phyloP scores from a whole-genome alignment of 192 early-diverging fungal species.

The Coemansia reversa region DNA sequence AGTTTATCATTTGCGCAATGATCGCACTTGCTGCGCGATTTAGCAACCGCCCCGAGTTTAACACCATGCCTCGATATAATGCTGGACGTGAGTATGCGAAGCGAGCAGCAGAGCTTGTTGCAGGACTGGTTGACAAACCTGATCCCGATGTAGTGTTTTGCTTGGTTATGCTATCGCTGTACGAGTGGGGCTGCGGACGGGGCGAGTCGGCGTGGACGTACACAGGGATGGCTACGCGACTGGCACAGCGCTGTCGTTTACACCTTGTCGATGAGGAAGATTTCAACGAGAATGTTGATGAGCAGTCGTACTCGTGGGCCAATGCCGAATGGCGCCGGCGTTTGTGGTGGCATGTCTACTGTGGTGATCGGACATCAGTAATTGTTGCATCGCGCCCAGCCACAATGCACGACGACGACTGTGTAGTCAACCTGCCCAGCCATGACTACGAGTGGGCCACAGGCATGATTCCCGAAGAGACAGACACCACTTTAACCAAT shows the following conservation, averaged over 20 bases:
- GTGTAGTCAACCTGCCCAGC: constrained; percentile 42
- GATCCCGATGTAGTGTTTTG: constrained; percentile 51
- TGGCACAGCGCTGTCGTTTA: constrained; percentile 51
- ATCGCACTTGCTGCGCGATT: constrained; percentile 46
- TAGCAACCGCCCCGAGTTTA: constrained; percentile 50
- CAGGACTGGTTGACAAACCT: constrained; percentile 45
- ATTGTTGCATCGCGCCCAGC: constrained; percentile 53
- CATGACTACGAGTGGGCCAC: constrained; percentile 52
- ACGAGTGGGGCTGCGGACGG: constrained; percentile 55
- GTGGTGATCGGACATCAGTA: constrained; percentile 49
- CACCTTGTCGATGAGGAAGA: constrained; percentile 54
- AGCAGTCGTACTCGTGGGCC: constrained; percentile 31
- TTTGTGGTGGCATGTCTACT: constrained; percentile 52
- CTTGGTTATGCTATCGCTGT: constrained; percentile 48
- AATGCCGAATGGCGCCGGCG: constrained; percentile 51
- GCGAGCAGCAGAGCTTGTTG: constrained; percentile 48
- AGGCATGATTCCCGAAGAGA: constrained; percentile 24
- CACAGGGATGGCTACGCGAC: constrained; percentile 49
- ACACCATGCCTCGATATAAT: constrained; percentile 45
- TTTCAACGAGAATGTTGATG: constrained; percentile 49
- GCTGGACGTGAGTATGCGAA: constrained; percentile 51
- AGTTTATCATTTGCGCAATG: constrained; percentile 41
- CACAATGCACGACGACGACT: constrained; percentile 52
- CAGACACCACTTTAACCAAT: background rate
- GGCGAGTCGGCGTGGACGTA: constrained; percentile 56